phyloP scores from a whole-genome alignment of 306 rosid species.

The Biancaea sappan region DNA sequence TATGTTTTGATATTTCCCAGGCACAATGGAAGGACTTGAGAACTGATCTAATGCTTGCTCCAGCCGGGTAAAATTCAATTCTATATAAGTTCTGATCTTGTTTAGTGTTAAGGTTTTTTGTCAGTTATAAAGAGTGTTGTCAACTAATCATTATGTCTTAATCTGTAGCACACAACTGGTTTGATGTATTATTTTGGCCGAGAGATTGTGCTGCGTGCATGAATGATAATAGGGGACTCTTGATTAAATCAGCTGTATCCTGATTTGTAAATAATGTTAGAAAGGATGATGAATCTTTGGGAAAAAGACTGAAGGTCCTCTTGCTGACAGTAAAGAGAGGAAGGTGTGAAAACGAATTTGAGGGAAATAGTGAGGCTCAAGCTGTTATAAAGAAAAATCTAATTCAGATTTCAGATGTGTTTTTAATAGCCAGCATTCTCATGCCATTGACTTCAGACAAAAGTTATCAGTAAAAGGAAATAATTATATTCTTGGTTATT shows the following conservation, averaged over 20 bases:
- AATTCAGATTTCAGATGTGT: background rate
- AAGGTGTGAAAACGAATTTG: background rate
- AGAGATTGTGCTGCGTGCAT: slow-evolving; percentile 21
- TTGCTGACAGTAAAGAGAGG: background rate
- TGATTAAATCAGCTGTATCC: background rate
- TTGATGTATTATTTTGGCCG: background rate
- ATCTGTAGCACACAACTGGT: slow-evolving; percentile 20
- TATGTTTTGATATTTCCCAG: slow-evolving; percentile 50
- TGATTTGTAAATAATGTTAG: background rate
- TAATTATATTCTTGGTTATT: background rate
- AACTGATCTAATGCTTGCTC: slow-evolving; percentile 89
- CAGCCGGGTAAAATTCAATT: slow-evolving; percentile 70
- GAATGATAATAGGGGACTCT: background rate
- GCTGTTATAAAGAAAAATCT: background rate
- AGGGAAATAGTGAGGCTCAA: background rate
- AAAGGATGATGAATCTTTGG: background rate
- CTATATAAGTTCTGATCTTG: slow-evolving; percentile 27
- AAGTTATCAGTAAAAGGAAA: background rate
- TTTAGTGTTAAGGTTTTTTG: slow-evolving; percentile 22
- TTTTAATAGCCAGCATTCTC: background rate
- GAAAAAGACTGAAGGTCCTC: background rate
- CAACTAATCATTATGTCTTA: background rate
- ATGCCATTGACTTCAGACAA: no score
- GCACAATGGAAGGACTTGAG: slow-evolving; percentile 83
- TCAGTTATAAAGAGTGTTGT: background rate